phyloP scores from a whole-genome alignment of 305 asterid genomes.

The Fraxinus albicans region DNA sequence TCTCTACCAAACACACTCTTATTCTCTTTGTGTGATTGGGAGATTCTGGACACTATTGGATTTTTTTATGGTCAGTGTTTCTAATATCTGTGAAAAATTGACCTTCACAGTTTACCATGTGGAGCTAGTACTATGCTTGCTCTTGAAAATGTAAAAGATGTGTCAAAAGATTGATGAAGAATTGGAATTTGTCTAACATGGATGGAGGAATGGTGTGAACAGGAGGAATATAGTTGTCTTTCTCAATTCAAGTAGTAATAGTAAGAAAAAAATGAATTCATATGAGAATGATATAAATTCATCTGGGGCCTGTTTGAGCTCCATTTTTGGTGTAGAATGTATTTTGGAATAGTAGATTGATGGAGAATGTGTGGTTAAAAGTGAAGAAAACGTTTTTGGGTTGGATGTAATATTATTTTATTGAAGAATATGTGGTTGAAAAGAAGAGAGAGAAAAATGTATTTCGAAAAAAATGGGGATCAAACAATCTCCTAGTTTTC shows the following conservation, averaged over 20 bases:
- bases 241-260: not conserved
- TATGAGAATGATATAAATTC: not conserved
- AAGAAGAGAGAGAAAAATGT: too few relatives aligned
- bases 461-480: too few relatives aligned
- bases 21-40: not conserved
- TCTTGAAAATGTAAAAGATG: not conserved
- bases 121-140: not conserved
- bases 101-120: not conserved
- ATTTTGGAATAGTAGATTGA: too few relatives aligned
- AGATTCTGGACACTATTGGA: not conserved
- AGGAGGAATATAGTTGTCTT: not conserved
- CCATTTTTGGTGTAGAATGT: too few relatives aligned
- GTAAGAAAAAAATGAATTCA: not conserved
- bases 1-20: too few relatives aligned
- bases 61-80: not conserved
- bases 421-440: too few relatives aligned
- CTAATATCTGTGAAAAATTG: not conserved
- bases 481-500: not conserved
- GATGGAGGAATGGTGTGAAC: not conserved
- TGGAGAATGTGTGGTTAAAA: too few relatives aligned
- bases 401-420: too few relatives aligned
- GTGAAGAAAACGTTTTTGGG: too few relatives aligned
- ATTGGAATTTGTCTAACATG: not conserved
- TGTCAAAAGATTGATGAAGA: not conserved
- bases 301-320: not conserved